Evolutionary conservation across 192 early-diverging fungal species (phyloP).

Genomic region (Ambispora gerdemannii): DNA sequence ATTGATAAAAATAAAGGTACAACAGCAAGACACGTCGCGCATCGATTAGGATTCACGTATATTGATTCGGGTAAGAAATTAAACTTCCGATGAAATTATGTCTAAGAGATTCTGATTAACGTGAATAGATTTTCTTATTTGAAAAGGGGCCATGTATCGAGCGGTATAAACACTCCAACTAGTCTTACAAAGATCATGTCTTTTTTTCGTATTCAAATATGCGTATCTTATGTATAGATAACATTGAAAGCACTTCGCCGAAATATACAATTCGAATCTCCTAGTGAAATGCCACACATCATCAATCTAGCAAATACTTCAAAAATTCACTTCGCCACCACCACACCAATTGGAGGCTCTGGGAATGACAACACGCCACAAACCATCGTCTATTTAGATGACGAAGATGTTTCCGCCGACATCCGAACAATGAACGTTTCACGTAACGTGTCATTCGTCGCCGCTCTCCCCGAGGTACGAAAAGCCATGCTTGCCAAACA

Average conservation of each 20-base stretch:
- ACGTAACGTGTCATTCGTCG: conserved; percentile 55
- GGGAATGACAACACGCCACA: conserved; percentile 5
- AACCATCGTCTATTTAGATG: conserved; percentile 44
- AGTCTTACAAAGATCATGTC: too few species aligned
- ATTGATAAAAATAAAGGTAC: conserved; percentile 40
- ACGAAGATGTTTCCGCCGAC: conserved; percentile 60
- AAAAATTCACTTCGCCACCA: conserved; percentile 30
- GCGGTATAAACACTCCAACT: too few species aligned
- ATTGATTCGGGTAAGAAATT: conserved; percentile 77
- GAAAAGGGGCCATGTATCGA: conserved; percentile 23
- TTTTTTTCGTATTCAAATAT: too few species aligned
- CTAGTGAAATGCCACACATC: background rate
- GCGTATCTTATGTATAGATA: too few species aligned
- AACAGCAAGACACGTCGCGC: conserved; percentile 69
- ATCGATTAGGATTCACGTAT: conserved; percentile 64
- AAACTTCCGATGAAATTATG: conserved; percentile 37
- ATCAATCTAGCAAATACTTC: conserved; percentile 30
- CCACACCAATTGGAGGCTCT: too few species aligned
- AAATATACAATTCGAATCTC: background rate
- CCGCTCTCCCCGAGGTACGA: conserved; percentile 56
- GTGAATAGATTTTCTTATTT: background rate
- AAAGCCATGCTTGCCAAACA: conserved; percentile 53
- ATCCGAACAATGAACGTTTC: conserved; percentile 60
- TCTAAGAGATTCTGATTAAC: conserved; percentile 4
- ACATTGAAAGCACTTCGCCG: background rate